Conservation (phyloP, 208 protist species). For the Vickermania ingenoplastis region DNA sequence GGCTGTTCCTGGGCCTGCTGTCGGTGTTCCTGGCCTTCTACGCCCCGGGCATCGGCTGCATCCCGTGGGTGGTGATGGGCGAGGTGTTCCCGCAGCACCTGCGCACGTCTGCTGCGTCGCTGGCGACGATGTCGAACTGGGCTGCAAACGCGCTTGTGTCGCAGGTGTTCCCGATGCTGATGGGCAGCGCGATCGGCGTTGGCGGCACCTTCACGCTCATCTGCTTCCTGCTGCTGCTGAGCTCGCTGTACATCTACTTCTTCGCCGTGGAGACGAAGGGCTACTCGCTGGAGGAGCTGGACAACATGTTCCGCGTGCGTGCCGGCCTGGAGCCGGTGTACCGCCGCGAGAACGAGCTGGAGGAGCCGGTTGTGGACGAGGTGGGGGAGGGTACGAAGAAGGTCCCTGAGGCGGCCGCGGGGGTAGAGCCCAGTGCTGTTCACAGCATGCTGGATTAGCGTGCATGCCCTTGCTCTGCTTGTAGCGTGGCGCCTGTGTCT, state of each 20-base stretch:
- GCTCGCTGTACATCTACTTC: constrained; percentile 65
- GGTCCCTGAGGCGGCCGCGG: background rate
- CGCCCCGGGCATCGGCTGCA: constrained; percentile 80
- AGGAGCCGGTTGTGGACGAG: background rate
- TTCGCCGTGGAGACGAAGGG: constrained; percentile 86
- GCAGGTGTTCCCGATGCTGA: constrained; percentile 75
- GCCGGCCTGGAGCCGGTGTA: constrained; percentile 29
- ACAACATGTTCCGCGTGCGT: constrained; percentile 59
- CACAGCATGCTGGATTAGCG: background rate
- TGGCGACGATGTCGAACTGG: constrained; percentile 90
- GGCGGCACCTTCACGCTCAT: constrained; percentile 77
- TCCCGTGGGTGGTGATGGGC: constrained; percentile 87
- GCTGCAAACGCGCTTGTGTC: constrained; percentile 78
- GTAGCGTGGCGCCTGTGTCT: no score
- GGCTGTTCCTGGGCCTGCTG: constrained; percentile 70
- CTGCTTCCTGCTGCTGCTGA: constrained; percentile 39
- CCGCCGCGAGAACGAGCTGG: constrained; percentile 14
- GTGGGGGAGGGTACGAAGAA: no score
- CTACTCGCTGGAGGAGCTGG: constrained; percentile 77
- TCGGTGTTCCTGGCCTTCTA: constrained; percentile 78
- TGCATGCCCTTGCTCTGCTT: no score
- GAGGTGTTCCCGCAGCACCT: constrained; percentile 85
- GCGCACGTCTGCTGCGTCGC: constrained; percentile 65
- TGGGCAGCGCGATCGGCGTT: constrained; percentile 67
- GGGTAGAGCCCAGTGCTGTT: background rate